Percentiles rank a stretch among this genome's conserved stretches.
Evolutionary conservation across 2,329 filamentous ascomycete species (phyloP).

Genomic region (Rhynchosporium graminicola): DNA sequence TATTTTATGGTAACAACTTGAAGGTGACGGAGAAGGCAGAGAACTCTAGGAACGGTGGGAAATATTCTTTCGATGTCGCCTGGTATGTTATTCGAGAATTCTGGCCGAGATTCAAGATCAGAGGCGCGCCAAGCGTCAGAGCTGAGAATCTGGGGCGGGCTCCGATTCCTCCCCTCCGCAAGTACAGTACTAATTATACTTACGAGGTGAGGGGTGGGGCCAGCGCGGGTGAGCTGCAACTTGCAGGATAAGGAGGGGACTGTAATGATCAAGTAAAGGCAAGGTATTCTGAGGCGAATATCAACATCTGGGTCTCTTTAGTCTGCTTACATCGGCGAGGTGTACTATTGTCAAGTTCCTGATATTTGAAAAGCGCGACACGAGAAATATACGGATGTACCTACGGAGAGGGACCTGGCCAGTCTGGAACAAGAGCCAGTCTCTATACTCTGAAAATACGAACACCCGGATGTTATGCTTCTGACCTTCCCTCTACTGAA

Average conservation of each 20-base stretch:
- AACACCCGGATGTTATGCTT: too few species aligned
- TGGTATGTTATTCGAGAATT: neutral
- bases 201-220: neutral
- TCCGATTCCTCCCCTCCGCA: neutral
- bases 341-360: neutral
- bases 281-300: too few species aligned
- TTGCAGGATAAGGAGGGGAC: neutral
- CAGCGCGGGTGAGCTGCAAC: neutral
- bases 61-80: neutral
- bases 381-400: neutral
- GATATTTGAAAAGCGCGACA: neutral
- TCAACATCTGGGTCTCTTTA: neutral
- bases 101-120: slow-evolving; percentile 9
- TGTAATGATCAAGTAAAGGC: neutral
- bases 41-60: neutral
- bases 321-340: neutral
- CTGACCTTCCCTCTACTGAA: too few species aligned
- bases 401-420: too few species aligned
- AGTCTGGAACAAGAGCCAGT: too few species aligned
- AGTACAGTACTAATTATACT: too few species aligned
- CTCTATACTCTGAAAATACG: too few species aligned
- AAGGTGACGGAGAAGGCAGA: neutral
- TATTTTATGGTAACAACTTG: neutral
- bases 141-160: slow-evolving; percentile 15
- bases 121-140: slow-evolving; percentile 11